phyloP scores from a whole-genome alignment of 768 basidiomycete species.

The Auriscalpium microsporum region DNA sequence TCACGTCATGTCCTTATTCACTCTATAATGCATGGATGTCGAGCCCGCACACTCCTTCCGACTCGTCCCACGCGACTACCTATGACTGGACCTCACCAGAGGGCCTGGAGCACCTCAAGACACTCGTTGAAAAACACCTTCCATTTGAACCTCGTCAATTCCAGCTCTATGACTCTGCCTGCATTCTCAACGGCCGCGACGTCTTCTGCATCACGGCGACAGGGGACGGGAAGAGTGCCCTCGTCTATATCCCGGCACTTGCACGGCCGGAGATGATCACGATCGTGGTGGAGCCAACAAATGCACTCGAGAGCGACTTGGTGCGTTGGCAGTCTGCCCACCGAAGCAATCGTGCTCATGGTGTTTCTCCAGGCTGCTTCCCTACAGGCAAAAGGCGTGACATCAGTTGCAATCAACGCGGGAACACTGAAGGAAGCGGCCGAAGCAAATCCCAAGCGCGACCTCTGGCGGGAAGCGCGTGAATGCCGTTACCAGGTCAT shows the following conservation, averaged over 20 bases:
- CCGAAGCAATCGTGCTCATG: no score
- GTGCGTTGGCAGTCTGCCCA: background rate
- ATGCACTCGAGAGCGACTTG: slow-evolving; percentile 1
- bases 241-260: slow-evolving; percentile 1
- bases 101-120: background rate
- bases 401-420: slow-evolving; percentile 1
- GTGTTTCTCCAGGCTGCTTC: background rate
- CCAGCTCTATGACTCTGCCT: background rate
- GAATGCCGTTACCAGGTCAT: background rate
- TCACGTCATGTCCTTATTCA: no score
- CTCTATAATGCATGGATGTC: no score
- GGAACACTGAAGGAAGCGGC: background rate
- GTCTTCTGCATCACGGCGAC: slow-evolving; percentile 2
- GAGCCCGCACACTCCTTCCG: no score
- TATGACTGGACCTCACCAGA: background rate
- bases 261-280: background rate
- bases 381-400: background rate
- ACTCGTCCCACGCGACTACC: no score
- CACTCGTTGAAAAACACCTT: background rate
- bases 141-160: background rate
- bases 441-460: background rate
- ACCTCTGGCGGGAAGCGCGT: slow-evolving; percentile 1
- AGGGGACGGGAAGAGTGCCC: slow-evolving; percentile 2
- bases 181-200: background rate
- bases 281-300: slow-evolving; percentile 3